Evolutionary conservation across 169 alveolate species (phyloP).

Genomic region (Plasmodium knowlesi): DNA sequence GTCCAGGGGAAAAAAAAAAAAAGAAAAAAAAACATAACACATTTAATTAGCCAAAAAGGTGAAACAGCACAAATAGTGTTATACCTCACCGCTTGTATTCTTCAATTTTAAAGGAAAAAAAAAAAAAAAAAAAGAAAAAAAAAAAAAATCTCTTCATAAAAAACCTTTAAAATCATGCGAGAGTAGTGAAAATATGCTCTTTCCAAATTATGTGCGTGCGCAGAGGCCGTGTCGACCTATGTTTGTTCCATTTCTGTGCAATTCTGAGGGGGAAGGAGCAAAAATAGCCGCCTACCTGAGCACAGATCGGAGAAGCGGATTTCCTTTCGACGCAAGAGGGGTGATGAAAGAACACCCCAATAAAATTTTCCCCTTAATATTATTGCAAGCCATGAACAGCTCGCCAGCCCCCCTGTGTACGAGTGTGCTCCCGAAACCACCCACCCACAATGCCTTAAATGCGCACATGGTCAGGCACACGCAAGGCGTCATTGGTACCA

Average conservation of each 20-base stretch:
- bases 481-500: neutral
- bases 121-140: neutral
- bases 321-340: neutral
- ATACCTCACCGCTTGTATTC: neutral
- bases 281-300: neutral
- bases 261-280: neutral
- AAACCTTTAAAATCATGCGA: neutral
- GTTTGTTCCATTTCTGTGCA: neutral
- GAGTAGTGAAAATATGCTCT: neutral
- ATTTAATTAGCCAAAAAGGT: neutral
- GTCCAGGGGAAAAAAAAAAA: neutral
- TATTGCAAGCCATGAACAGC: neutral
- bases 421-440: neutral
- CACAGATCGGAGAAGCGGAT: neutral
- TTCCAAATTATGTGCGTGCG: neutral
- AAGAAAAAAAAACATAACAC: neutral
- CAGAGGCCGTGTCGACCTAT: neutral
- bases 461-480: neutral
- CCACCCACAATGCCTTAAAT: neutral
- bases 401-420: neutral
- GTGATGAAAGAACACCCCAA: neutral
- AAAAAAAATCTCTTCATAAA: neutral
- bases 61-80: neutral
- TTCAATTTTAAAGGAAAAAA: neutral
- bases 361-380: neutral